Conservation (phyloP, 495 filamentous ascomycete genomes). For the Jackrogersella multiformis region DNA sequence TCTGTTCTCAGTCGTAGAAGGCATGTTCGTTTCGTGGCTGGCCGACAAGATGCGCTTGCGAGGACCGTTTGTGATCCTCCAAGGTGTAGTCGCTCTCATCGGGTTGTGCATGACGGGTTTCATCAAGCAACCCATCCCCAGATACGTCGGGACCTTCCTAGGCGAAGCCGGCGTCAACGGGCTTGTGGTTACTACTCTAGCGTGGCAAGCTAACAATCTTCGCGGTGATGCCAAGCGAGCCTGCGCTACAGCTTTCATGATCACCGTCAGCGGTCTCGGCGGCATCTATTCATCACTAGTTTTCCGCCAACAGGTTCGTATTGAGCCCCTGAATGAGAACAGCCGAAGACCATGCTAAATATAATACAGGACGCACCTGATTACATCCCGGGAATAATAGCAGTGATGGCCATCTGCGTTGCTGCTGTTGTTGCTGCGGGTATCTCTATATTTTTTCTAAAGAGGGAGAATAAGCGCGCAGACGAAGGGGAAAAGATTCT, state of each 20-base stretch:
- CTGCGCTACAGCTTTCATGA: conserved; percentile 37
- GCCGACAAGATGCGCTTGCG: conserved; percentile 65
- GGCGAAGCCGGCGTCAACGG: conserved; percentile 62
- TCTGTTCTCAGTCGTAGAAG: conserved; percentile 69
- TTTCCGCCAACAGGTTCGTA: conserved; percentile 58
- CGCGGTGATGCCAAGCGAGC: conserved; percentile 69
- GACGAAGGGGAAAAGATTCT: conserved; percentile 46
- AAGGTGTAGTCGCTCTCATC: conserved; percentile 58
- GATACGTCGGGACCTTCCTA: conserved; percentile 69
- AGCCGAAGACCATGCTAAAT: conserved; percentile 3
- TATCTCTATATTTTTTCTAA: conserved; percentile 40
- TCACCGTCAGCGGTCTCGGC: conserved; percentile 60
- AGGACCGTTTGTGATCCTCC: conserved; percentile 62
- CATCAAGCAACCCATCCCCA: conserved; percentile 52
- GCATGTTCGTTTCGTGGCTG: conserved; percentile 55
- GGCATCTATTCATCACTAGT: conserved; percentile 67
- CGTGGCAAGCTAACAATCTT: conserved; percentile 72
- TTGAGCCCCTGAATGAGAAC: background rate
- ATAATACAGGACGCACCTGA: conserved; percentile 57
- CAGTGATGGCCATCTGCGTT: conserved; percentile 38
- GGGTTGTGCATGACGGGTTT: conserved; percentile 66
- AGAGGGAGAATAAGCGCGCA: conserved; percentile 44
- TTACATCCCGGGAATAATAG: conserved; percentile 64
- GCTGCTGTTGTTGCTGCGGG: conserved; percentile 34
- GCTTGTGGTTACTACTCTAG: conserved; percentile 63